phyloP scores from a whole-genome alignment of 345 rosid species.

The Hibiscus trionum region DNA sequence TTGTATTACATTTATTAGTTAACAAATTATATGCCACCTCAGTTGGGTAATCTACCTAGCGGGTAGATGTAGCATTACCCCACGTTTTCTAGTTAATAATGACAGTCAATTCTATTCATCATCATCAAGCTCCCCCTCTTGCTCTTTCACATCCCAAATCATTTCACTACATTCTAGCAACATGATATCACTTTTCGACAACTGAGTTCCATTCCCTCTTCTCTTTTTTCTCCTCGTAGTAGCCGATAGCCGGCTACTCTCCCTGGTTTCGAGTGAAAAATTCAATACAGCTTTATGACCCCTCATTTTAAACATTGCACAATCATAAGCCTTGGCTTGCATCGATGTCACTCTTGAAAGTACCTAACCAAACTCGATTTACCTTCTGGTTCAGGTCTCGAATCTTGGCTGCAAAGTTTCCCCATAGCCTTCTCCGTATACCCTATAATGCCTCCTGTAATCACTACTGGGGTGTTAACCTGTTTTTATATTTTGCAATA shows the following conservation, averaged over 20 bases:
- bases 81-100: not conserved
- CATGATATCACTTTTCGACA: not conserved
- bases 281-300: constrained; percentile 82
- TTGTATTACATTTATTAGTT: too few species aligned
- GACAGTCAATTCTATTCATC: not conserved
- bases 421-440: constrained; percentile 88
- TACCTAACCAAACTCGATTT: constrained; percentile 78
- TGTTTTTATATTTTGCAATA: too few species aligned
- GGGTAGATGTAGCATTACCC: too few species aligned
- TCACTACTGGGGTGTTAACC: too few species aligned
- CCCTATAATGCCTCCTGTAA: constrained; percentile 59
- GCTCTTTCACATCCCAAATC: constrained; percentile 5
- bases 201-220: constrained; percentile 15
- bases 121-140: not conserved
- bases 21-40: too few species aligned
- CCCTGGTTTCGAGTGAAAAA: constrained; percentile 77
- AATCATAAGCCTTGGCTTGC: constrained; percentile 88
- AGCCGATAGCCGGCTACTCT: constrained; percentile 38
- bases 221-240: constrained; percentile 42
- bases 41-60: too few species aligned
- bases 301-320: constrained; percentile 73
- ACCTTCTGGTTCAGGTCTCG: constrained; percentile 73
- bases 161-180: not conserved
- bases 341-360: constrained; percentile 57
- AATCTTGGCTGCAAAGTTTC: constrained; percentile 86